phyloP scores from a whole-genome alignment of 2,329 filamentous ascomycete genomes.

The Ophiostoma sp. region DNA sequence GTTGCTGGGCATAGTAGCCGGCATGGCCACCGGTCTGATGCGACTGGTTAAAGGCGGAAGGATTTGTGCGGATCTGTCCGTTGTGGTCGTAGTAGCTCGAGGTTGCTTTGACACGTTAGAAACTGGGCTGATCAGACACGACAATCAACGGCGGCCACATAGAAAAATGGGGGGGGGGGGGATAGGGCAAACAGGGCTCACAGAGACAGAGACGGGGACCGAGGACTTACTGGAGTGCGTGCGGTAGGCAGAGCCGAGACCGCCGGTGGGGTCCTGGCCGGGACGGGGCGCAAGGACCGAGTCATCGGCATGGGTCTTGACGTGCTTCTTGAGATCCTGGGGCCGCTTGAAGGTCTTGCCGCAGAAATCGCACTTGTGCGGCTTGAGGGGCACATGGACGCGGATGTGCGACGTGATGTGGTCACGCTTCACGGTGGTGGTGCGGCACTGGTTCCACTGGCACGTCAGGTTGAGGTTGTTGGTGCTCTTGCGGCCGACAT shows the following conservation, averaged over 20 bases:
- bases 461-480: conserved; percentile 98
- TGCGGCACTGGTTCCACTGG: conserved; percentile 93
- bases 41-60: conserved; percentile 48
- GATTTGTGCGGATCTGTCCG: conserved; percentile 55
- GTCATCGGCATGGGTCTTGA: conserved; percentile 97
- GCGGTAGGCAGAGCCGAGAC: conserved; percentile 47
- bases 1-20: conserved; percentile 56
- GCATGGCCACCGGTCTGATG: conserved; percentile 44
- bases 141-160: neutral
- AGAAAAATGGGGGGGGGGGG: conserved; percentile 17
- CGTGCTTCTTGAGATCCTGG: conserved; percentile 98
- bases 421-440: conserved; percentile 95
- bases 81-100: conserved; percentile 61
- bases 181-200: conserved; percentile 13
- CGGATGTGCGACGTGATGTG: conserved; percentile 99
- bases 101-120: conserved; percentile 38
- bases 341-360: conserved; percentile 98
- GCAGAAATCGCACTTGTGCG: conserved; percentile 98
- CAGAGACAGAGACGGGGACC: neutral
- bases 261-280: conserved; percentile 47
- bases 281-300: conserved; percentile 60
- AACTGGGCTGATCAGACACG: neutral
- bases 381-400: conserved; percentile 97
- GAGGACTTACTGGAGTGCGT: conserved; percentile 48
- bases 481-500: conserved; percentile 97